Evolutionary conservation across 371 early-diverging fungal species (phyloP).

Genomic region (Rhizopus delemar): DNA sequence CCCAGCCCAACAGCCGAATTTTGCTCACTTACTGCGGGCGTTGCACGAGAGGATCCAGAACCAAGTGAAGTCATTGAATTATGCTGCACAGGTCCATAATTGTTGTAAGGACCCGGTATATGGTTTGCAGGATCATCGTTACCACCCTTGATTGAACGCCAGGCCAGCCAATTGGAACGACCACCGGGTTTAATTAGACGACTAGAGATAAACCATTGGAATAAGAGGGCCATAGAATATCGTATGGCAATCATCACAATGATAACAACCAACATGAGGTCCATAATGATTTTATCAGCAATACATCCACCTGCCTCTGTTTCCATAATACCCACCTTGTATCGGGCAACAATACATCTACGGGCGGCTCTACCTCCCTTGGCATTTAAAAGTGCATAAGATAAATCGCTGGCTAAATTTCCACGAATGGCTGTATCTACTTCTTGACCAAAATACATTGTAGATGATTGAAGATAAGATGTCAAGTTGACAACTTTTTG

Average conservation of each 20-base stretch:
- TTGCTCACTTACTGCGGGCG: constrained; percentile 26
- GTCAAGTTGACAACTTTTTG: constrained; percentile 39
- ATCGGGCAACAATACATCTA: constrained; percentile 40
- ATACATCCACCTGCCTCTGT: constrained; percentile 57
- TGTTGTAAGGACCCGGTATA: constrained; percentile 47
- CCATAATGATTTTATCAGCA: constrained; percentile 53
- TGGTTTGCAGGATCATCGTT: constrained; percentile 54
- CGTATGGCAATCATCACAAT: constrained; percentile 46
- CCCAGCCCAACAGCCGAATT: constrained; percentile 20
- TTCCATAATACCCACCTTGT: constrained; percentile 48
- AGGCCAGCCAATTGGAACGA: constrained; percentile 50
- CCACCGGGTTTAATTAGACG: constrained; percentile 50
- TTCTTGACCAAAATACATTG: constrained; percentile 18
- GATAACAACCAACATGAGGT: constrained; percentile 45
- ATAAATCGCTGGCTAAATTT: constrained; percentile 47
- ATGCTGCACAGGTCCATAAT: constrained; percentile 38
- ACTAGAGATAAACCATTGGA: constrained; percentile 58
- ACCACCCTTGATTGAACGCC: constrained; percentile 55
- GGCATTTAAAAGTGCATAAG: constrained; percentile 44
- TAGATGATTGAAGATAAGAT: constrained; percentile 17
- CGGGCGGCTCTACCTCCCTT: constrained; percentile 38
- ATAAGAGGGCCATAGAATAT: constrained; percentile 61
- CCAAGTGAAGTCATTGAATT: constrained; percentile 22
- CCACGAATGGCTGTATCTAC: constrained; percentile 30
- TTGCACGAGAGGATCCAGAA: constrained; percentile 40